Evolutionary conservation across 345 rosid species (phyloP).

Genomic region (Odontarrhena argentea): DNA sequence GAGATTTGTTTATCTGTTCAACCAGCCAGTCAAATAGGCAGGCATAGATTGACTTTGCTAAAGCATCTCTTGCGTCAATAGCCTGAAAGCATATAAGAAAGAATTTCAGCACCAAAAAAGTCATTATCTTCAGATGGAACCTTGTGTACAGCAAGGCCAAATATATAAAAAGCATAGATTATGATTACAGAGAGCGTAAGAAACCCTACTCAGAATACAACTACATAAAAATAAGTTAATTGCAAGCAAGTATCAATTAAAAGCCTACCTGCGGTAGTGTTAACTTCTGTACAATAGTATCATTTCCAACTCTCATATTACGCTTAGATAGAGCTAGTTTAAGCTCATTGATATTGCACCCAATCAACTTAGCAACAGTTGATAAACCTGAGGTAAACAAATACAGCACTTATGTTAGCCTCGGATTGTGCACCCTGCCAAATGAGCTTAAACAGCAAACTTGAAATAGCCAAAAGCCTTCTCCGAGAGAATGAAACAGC

Average conservation of each 20-base stretch:
- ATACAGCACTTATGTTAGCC: conserved; percentile 13
- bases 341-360: conserved; percentile 65
- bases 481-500: conserved; percentile 19
- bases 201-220: conserved; percentile 66
- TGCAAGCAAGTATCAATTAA: conserved; percentile 47
- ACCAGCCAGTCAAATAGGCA: conserved; percentile 92
- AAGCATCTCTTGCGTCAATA: conserved; percentile 79
- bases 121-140: conserved; percentile 3
- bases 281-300: conserved; percentile 83
- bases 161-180: conserved; percentile 6
- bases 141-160: conserved; percentile 3
- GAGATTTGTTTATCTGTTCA: conserved; percentile 88
- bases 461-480: conserved; percentile 18
- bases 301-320: conserved; percentile 90
- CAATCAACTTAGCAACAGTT: conserved; percentile 77
- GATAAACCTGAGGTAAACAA: conserved; percentile 54
- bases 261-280: conserved; percentile 73
- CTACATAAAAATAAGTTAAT: conserved; percentile 53
- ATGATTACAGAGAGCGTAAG: conserved; percentile 47
- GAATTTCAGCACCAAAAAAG: background rate
- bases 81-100: conserved; percentile 56
- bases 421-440: conserved; percentile 27
- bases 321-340: conserved; percentile 82
- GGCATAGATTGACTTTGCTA: conserved; percentile 93
- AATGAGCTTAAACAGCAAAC: conserved; percentile 12